These are phyloP conservation scores for Wickerhamomyces bisporus DNA, from an alignment of 805 yeast genomes.

Conservation along the genomic window DNA sequence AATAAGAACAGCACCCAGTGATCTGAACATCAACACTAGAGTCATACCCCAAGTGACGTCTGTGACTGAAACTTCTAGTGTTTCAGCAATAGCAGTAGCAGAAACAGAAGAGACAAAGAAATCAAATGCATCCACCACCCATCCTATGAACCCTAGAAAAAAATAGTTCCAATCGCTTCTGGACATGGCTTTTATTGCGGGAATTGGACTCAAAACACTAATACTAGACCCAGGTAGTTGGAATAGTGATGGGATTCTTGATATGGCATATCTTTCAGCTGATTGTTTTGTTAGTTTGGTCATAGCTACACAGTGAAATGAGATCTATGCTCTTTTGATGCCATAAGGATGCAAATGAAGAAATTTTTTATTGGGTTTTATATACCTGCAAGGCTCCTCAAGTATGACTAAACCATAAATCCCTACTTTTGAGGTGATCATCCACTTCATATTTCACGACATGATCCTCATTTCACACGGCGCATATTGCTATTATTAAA, in stretches of 20 bases:
- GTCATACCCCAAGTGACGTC: constrained; percentile 72
- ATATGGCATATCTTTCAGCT: constrained; percentile 15
- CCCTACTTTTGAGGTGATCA: too few species aligned
- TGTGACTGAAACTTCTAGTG: constrained; percentile 38
- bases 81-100: constrained; percentile 43
- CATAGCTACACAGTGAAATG: too few species aligned
- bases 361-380: too few species aligned
- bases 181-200: constrained; percentile 32
- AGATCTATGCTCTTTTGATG: too few species aligned
- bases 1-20: constrained; percentile 62
- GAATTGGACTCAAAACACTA: constrained; percentile 37
- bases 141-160: constrained; percentile 53
- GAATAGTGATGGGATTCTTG: constrained; percentile 25
- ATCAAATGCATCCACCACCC: constrained; percentile 74
- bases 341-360: too few species aligned
- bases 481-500: too few species aligned
- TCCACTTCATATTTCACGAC: too few species aligned
- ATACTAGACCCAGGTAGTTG: constrained; percentile 22
- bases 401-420: too few species aligned
- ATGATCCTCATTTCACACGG: too few species aligned
- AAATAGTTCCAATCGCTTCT: constrained; percentile 52
- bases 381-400: too few species aligned
- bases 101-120: constrained; percentile 60
- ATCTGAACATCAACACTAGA: constrained; percentile 62
- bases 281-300: constrained; percentile 1